Evolutionary conservation across 176 grass and related monocot genomes (phyloP).

Genomic region (Zizania latifolia): DNA sequence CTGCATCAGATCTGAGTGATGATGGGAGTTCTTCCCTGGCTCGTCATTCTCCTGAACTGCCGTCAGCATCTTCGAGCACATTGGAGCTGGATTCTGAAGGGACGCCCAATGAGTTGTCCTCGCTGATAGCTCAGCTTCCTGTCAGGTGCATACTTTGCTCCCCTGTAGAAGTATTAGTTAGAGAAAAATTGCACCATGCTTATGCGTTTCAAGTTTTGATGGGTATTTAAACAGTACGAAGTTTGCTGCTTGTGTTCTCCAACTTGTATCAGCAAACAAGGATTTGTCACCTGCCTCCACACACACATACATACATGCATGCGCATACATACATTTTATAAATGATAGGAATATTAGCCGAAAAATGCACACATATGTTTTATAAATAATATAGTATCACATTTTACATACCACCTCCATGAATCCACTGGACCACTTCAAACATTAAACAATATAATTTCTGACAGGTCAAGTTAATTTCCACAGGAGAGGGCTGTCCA

Average conservation of each 20-base stretch:
- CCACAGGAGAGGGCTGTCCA: slow-evolving; percentile 61
- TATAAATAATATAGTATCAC: no score
- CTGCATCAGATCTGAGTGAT: slow-evolving; percentile 13
- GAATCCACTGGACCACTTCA: no score
- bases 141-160: slow-evolving; percentile 26
- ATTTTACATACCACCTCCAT: no score
- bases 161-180: background rate
- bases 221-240: background rate
- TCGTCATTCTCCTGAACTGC: background rate
- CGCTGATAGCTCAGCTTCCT: slow-evolving; percentile 43
- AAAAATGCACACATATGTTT: no score
- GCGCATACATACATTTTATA: background rate
- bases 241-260: background rate
- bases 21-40: slow-evolving; percentile 14
- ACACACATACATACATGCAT: no score
- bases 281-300: background rate
- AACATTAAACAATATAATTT: background rate
- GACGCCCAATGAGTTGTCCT: slow-evolving; percentile 39
- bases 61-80: slow-evolving; percentile 16
- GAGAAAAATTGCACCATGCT: background rate
- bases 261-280: background rate
- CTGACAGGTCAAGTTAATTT: background rate
- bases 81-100: slow-evolving; percentile 24
- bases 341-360: no score
- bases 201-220: background rate